These are phyloP conservation scores for Ephemerocybe angulata DNA, from an alignment of 768 basidiomycete genomes.

Conservation along the genomic window DNA sequence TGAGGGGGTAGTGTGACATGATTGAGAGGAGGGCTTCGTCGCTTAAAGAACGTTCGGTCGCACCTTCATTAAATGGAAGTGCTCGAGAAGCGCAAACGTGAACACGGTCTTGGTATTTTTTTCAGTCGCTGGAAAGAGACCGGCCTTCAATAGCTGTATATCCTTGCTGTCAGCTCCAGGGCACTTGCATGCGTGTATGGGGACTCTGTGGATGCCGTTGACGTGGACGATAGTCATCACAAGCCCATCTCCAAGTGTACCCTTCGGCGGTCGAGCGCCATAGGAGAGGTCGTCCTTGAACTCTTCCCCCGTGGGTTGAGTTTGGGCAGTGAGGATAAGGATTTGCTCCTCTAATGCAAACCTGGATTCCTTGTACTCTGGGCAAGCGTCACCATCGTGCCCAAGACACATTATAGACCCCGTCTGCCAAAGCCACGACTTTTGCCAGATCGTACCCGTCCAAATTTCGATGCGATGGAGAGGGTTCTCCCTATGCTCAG, in stretches of 20 bases:
- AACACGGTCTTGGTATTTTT: not conserved
- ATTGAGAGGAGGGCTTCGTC: no score
- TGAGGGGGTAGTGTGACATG: no score
- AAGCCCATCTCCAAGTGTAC: not conserved
- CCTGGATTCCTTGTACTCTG: not conserved
- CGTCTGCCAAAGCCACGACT: constrained; percentile 13
- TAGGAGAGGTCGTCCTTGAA: not conserved
- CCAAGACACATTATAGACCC: constrained; percentile 19
- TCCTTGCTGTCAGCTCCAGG: not conserved
- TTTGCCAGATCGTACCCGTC: constrained; percentile 17
- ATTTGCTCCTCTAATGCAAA: not conserved
- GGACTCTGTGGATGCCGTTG: constrained; percentile 14
- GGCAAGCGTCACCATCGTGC: constrained; percentile 18
- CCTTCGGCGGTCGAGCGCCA: not conserved
- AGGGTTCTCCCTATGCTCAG: not conserved
- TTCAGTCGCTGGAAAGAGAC: constrained; percentile 1
- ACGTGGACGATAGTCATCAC: constrained; percentile 10
- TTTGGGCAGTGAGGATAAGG: not conserved
- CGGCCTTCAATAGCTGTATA: constrained; percentile 8
- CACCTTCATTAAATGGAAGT: not conserved
- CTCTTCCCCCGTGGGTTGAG: not conserved
- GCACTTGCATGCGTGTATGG: constrained; percentile 12
- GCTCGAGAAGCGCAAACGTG: not conserved
- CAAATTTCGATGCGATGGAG: constrained; percentile 20
- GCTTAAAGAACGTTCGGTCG: no score